Evolutionary conservation across 139 green algal genomes (phyloP).

Genomic region (Tetradesmus lagerheimii): DNA sequence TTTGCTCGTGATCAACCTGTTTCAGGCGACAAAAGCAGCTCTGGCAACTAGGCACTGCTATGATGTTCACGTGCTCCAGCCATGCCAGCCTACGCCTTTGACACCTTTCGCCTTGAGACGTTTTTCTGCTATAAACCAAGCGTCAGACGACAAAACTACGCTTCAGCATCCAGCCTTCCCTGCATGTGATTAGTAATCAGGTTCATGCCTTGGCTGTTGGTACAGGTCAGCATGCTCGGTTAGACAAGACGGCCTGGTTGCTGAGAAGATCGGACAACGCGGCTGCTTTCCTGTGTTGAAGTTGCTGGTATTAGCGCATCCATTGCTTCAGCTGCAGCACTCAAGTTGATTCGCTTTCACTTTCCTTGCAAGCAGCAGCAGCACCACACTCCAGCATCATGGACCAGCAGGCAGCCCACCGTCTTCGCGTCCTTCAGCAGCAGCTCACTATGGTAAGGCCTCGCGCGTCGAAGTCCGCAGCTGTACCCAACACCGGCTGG

Average conservation of each 20-base stretch:
- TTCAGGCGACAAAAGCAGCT: no score
- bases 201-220: background rate
- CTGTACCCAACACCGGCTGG: background rate
- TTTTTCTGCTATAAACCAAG: no score
- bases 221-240: background rate
- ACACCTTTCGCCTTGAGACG: no score
- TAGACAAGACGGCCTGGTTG: background rate
- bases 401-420: slow-evolving; percentile 39
- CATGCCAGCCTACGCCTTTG: no score
- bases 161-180: background rate
- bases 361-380: background rate
- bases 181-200: background rate
- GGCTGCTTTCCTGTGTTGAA: background rate
- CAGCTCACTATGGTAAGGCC: slow-evolving; percentile 53
- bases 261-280: background rate
- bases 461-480: background rate
- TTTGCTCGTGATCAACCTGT: no score
- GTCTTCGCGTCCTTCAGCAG: slow-evolving; percentile 57
- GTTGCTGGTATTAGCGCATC: background rate
- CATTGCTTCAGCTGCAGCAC: background rate
- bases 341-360: background rate
- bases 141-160: no score
- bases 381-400: slow-evolving; percentile 10
- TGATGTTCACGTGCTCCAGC: no score
- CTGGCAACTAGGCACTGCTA: no score